Evolutionary conservation across 345 rosid genomes (phyloP), one percentile per base, ranked within the genome.

Genomic region (Acer negundo): DNA sequence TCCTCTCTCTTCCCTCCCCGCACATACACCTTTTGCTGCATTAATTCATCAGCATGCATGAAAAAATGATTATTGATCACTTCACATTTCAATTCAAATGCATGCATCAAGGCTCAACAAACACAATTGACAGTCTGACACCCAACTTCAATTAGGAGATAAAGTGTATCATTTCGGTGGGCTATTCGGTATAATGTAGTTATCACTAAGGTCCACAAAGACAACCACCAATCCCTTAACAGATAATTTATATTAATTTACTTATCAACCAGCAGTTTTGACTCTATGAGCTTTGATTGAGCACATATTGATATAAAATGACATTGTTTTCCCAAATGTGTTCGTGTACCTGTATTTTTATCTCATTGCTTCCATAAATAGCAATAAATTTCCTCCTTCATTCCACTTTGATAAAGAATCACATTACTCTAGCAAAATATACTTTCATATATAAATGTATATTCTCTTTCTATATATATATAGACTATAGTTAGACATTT

Each of bases 1-100:
- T 84, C 83, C 76, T 84, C 84, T 58, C 72, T 81, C 79, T 81
- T 77, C 35, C 81, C 80, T 70, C 84, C 86, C 11, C 81, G 84
- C 47, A 84, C 82, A 42, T 77, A 85, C 24, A 82, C 85, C 80
- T 73, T 84, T 22, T 80, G 86, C 80, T 83, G 88, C 75, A 73
- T 64, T 47, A 28, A 64, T 44, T 42, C 31, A 55, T 15, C 46
- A 7, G 13, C 63, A 61, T 16, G 42, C 47, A 28, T 24, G 20
- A 3, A 42, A 3, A 26, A 73, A 28, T 24, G 55, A 17, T n/a
- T 62, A 17, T n/a, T 62, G 10, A 10, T 62, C 11, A 35, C 66
- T 38, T 58, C 3, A 31, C 12, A 59, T 28, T 35, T 56, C 28
- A 72, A 58, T 46, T 20, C 3, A 24, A 62, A 62, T 61, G 4